Percentiles rank a stretch among this genome's conserved stretches.
phyloP scores from a whole-genome alignment of 176 grass and related monocot genomes.

The Ensete glaucum region DNA sequence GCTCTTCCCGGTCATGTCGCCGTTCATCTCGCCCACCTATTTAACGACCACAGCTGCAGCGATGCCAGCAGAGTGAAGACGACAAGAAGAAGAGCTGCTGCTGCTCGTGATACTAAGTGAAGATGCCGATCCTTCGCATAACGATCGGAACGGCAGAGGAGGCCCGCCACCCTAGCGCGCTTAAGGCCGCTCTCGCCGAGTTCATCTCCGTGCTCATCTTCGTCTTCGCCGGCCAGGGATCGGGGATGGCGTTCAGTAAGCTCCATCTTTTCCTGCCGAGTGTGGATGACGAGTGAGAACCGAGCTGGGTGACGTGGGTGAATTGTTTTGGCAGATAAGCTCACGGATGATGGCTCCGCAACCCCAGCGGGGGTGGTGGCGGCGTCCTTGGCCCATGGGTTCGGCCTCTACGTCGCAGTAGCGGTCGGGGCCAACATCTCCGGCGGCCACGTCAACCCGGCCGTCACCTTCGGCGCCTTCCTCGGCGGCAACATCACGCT shows the following conservation, averaged over 20 bases:
- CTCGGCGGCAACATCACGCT: conserved; percentile 78
- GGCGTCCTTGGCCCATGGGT: conserved; percentile 52
- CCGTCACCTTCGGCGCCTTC: conserved; percentile 74
- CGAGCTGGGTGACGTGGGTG: too few species aligned
- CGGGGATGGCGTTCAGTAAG: conserved; percentile 65
- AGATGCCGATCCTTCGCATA: conserved; percentile 56
- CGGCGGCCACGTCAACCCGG: conserved; percentile 85
- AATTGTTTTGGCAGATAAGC: conserved; percentile 36
- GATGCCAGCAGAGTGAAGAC: too few species aligned
- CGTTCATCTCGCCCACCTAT: too few species aligned
- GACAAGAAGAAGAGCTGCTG: too few species aligned
- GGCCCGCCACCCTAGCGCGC: conserved; percentile 30
- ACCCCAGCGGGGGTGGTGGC: conserved; percentile 47
- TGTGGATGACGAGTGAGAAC: too few species aligned
- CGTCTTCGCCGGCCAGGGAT: conserved; percentile 74
- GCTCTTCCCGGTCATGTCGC: too few species aligned
- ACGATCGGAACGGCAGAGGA: conserved; percentile 50
- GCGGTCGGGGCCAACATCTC: conserved; percentile 67
- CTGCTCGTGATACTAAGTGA: too few species aligned
- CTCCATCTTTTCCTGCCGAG: too few species aligned
- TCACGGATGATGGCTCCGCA: conserved; percentile 41
- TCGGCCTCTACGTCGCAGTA: conserved; percentile 59
- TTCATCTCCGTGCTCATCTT: conserved; percentile 86
- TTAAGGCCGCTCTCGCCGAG: conserved; percentile 60
- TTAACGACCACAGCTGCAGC: too few species aligned